phyloP scores from a whole-genome alignment of 2,329 filamentous ascomycete genomes.

The Fusarium paranaense region DNA sequence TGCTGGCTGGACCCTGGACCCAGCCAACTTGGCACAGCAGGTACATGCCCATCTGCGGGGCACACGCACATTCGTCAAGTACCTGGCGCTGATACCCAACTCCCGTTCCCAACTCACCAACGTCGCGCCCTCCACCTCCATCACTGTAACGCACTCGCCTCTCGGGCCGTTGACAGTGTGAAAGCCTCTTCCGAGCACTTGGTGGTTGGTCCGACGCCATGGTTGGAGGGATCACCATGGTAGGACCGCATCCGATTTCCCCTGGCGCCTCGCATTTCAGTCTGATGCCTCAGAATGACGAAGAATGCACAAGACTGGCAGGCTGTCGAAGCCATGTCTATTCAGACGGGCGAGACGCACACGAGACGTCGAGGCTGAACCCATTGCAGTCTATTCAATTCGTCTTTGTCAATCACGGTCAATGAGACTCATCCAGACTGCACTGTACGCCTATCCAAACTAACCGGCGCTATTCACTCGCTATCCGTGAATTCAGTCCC shows the following conservation, averaged over 20 bases:
- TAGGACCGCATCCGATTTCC: conserved; percentile 33
- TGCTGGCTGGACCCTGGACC: conserved; percentile 32
- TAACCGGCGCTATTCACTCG: not conserved
- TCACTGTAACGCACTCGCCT: conserved; percentile 32
- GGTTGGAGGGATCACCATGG: conserved; percentile 36
- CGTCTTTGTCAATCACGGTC: not conserved
- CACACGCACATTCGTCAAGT: conserved; percentile 22
- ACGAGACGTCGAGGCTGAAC: not conserved
- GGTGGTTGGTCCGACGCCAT: conserved; percentile 36
- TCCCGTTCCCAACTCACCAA: conserved; percentile 29
- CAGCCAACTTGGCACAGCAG: conserved; percentile 10
- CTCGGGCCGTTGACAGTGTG: conserved; percentile 47
- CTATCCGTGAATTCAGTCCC: not conserved
- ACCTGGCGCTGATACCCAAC: conserved; percentile 32
- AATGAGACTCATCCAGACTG: not conserved
- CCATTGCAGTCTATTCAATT: not conserved
- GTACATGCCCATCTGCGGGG: conserved; percentile 25
- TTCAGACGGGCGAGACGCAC: not conserved
- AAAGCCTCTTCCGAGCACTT: conserved; percentile 35
- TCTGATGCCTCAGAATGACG: conserved; percentile 33
- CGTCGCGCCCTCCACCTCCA: conserved; percentile 22
- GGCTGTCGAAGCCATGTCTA: not conserved
- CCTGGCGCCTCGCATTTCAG: conserved; percentile 28
- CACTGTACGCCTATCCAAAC: not conserved
- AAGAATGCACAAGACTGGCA: not conserved